Base-by-base conservation (phyloP, 2,329 filamentous ascomycete genomes). In the Arthrobotrys pseudoclavata region DNA sequence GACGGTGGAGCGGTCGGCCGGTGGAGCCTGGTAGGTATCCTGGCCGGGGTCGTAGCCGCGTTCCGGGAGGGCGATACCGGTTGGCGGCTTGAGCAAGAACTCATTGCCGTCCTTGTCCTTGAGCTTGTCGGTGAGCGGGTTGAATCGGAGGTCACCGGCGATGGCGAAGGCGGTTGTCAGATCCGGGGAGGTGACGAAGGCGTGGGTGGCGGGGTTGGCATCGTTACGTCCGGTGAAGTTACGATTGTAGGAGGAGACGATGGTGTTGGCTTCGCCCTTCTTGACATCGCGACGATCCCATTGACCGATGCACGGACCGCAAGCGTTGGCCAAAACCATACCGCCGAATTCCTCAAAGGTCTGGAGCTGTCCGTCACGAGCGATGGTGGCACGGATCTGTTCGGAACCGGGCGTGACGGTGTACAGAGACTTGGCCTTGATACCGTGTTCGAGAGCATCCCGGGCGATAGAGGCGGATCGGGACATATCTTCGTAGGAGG, bases 221-320 rank as follows among this genome's bases (percentile, higher is more conserved):
- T 97, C 94, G 85, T 98, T 98, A 84, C 96, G 93, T 81, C 95
- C 95, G 79, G 95, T 98, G 88, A 99, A 98, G 90, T 99, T 98
- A 86, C 96, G 94, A 91, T 99, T 99, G 91, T 97, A 99, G 29
- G 96, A 98, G 55, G 94, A 97, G 84, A 99, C 88, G 84, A 99
- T 99, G 5, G 94, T 96, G 90, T 99, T 99, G 83, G 94, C 87
- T 82, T 92, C 91, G 81, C 95, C 95, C 90, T 98, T 97, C 89
- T 94, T 92, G 70, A 97, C 93, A 82, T 98, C 95, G 80, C 87
- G 88, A 81, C 96, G 92, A 83, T 97, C 94, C 96, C 96, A 98
- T 86, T 98, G 95, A 79, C 93, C 94, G 84, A 96, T 94, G 86
- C 92, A 96, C 81, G 92, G 92, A 82, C 92, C 95, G 84, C 96